Base-by-base conservation (phyloP, 2,329 filamentous ascomycete genomes). In the Aspergillus japonicus region DNA sequence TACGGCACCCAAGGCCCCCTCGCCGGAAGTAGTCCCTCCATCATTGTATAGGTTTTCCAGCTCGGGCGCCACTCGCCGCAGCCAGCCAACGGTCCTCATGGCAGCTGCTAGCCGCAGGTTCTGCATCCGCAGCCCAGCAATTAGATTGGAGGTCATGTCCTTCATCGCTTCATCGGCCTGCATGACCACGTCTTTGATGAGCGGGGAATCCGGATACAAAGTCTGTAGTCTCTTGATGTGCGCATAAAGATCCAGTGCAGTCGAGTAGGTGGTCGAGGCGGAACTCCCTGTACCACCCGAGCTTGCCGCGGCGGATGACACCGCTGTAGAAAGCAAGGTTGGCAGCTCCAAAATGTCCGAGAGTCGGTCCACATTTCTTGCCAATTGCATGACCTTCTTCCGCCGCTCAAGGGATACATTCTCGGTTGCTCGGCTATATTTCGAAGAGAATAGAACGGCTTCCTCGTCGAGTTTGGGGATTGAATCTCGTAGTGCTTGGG, bases 281-380 rank as follows among this genome's bases (percentile, higher is more conserved):
- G 77, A 73, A 5, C 72, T 69, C 14, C 74, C 74, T 4, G 86
- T 81, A 4, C 70, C 66, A 44, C 71, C 70, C 10, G 75, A 73
- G 60, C 70, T 77, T 53, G 73, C 70, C n/a, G 73, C 71, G 23
- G 73, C 76, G 8, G 79, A 79, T 44, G 78, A 78, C 49, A 82
- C 78, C 16, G 93, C 89, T 1, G 93, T 92, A 12, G 90, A 89
- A 14, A 99, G 84, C 35, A 98, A 80, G 0, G 89, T 87, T 0
- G 95, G 95, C 31, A 99, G 84, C 69, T 98, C 94, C 60, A 99
- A 86, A 33, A 98, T 88, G 73, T 97, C 93, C 31, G 92, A 89
- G 3, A 98, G 83, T 57, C 94, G 87, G 73, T 97, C 94, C 29
- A 94, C 89, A 73, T 97, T 98, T 51, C 91, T 85, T 19, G 91